Base-by-base conservation (phyloP, 176 grass and related monocot species). In the Avena insularis region DNA sequence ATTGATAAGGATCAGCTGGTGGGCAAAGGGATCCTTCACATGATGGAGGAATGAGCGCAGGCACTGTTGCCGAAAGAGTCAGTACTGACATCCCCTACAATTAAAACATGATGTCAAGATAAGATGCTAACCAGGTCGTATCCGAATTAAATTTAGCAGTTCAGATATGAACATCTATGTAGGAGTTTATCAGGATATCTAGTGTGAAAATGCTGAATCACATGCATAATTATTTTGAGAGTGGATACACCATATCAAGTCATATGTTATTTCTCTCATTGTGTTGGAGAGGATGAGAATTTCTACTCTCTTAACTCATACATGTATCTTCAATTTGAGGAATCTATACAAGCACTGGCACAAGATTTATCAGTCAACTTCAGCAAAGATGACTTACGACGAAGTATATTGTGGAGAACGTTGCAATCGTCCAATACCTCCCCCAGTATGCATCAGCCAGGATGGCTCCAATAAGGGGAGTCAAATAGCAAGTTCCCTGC, bases 391-490 rank as follows among this genome's bases (percentile, higher is more conserved):
- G 6, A 90, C 95, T 94, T 89, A 97, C 95, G 71, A 97, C 62
- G 55, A 97, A 97, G 83, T 97, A 97, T 89, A 97, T 87, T 19
- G 56, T 91, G 68, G 95, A 97, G 74, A 94, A 97, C 77, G 90
- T 68, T 85, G 88, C 86, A 50, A 97, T 97, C 36, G 92, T 94
- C 95, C 95, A 97, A 80, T 94, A 97, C 51, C 90, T 90, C 72
- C 95, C 95, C 95, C 95, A 97, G 69, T 92, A 97, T 73, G 95
- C 86, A 94, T 97, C 95, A 76, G 95, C 95, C 83, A 97, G 83
- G 59, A 97, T 85, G 68, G 95, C 95, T 71, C 95, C 95, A 79
- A 97, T 87, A 27, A 97, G 90, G 29, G 95, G 95, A 63, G 92
- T 85, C 61, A 97, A 23, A 76, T 94, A 97, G 81, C 95, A 97